Conservation (phyloP, 2,329 filamentous ascomycete species). For the Curvularia hawaiiensis region DNA sequence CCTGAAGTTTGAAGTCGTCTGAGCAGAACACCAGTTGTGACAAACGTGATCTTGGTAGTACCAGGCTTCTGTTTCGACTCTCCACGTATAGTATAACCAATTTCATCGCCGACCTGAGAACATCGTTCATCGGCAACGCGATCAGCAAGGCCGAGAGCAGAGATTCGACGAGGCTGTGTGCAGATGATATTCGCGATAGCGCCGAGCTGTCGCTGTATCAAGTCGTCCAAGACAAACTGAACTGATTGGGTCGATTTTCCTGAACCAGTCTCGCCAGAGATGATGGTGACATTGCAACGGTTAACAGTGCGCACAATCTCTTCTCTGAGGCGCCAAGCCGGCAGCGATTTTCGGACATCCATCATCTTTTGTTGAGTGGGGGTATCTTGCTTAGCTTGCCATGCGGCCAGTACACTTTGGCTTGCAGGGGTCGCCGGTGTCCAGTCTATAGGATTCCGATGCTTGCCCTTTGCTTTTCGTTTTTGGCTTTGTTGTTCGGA, state of each 20-base stretch:
- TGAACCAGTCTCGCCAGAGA: slow-evolving; percentile 94
- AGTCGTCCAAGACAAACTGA: slow-evolving; percentile 91
- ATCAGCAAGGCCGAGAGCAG: slow-evolving; percentile 90
- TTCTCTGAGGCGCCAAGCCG: slow-evolving; percentile 85
- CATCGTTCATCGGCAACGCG: slow-evolving; percentile 93
- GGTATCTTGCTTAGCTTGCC: slow-evolving; percentile 70
- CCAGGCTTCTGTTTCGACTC: slow-evolving; percentile 76
- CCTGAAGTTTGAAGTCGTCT: slow-evolving; percentile 90
- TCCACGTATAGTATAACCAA: slow-evolving; percentile 90
- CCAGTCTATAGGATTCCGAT: slow-evolving; percentile 67
- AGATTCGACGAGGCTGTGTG: slow-evolving; percentile 93
- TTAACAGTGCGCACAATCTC: slow-evolving; percentile 77
- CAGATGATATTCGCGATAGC: slow-evolving; percentile 87
- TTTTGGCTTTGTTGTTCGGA: slow-evolving; percentile 21
- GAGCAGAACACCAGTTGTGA: slow-evolving; percentile 92
- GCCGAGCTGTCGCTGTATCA: slow-evolving; percentile 78
- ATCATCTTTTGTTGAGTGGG: slow-evolving; percentile 77
- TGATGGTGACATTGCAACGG: slow-evolving; percentile 86
- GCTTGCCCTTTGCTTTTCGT: slow-evolving; percentile 26
- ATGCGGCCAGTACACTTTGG: slow-evolving; percentile 64
- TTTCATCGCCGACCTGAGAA: slow-evolving; percentile 78
- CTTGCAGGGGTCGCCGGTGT: slow-evolving; percentile 62
- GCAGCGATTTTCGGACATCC: slow-evolving; percentile 71
- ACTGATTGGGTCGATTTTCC: slow-evolving; percentile 97
- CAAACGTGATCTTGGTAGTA: slow-evolving; percentile 88